Evolutionary conservation across 1,284 basidiomycete species (phyloP).

Genomic region (Polyporus tsugae): DNA sequence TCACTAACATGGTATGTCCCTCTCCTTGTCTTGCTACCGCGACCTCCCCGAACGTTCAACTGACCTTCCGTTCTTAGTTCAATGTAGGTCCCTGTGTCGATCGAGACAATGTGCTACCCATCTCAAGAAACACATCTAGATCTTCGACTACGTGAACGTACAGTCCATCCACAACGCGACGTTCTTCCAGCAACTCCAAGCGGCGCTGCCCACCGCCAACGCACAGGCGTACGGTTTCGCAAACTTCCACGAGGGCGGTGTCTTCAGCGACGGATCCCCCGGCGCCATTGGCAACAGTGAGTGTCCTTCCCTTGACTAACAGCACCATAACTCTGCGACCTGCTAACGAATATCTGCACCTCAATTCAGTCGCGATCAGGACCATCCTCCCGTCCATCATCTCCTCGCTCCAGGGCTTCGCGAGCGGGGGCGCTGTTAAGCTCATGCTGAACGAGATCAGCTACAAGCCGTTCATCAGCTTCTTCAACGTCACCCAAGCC

Average conservation of each 20-base stretch:
- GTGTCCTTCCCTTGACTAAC: slow-evolving; percentile 21
- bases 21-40: background rate
- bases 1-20: slow-evolving; percentile 50
- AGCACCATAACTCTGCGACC: background rate
- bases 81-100: slow-evolving; percentile 12
- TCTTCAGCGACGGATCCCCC: slow-evolving; percentile 51
- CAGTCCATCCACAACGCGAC: slow-evolving; percentile 57
- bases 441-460: slow-evolving; percentile 51
- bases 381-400: slow-evolving; percentile 56
- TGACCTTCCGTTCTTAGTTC: slow-evolving; percentile 22
- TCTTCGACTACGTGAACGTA: slow-evolving; percentile 63
- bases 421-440: slow-evolving; percentile 51
- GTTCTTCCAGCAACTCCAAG: slow-evolving; percentile 39
- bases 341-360: slow-evolving; percentile 12
- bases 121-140: slow-evolving; percentile 34
- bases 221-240: slow-evolving; percentile 53
- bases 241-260: slow-evolving; percentile 57
- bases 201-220: slow-evolving; percentile 44
- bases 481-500: slow-evolving; percentile 56
- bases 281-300: slow-evolving; percentile 55
- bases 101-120: background rate
- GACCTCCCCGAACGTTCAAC: background rate
- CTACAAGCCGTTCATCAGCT: slow-evolving; percentile 62
- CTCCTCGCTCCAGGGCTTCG: slow-evolving; percentile 50
- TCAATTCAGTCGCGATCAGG: slow-evolving; percentile 48